A percentile compares a stretch with the other conserved stretches of the same genome.
Conservation (phyloP, 495 filamentous ascomycete species). For the Aspergillus sclerotiicarbonarius region DNA sequence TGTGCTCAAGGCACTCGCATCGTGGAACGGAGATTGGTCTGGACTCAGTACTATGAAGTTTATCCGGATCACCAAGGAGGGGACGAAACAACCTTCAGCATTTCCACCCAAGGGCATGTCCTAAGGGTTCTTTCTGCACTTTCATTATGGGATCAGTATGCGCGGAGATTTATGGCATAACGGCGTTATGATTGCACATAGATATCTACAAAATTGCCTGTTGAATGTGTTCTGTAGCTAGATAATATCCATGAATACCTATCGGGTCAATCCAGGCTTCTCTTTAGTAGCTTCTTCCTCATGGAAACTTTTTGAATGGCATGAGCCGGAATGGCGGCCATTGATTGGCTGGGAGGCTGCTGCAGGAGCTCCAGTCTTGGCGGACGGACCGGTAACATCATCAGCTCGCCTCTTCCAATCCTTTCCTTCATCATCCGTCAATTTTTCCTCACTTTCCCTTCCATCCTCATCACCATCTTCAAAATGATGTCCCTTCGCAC, state of each 20-base stretch:
- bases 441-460: conserved; percentile 15
- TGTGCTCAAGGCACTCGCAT: conserved; percentile 50
- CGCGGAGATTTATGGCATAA: conserved; percentile 23
- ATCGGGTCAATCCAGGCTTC: no score
- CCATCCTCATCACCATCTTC: conserved; percentile 21
- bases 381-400: conserved; percentile 36
- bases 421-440: conserved; percentile 22
- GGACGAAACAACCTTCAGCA: conserved; percentile 52
- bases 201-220: conserved; percentile 3
- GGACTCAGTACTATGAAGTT: conserved; percentile 59
- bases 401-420: conserved; percentile 25
- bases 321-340: neutral
- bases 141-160: conserved; percentile 7
- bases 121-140: conserved; percentile 26
- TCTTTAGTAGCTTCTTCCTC: no score
- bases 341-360: neutral
- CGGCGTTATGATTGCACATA: conserved; percentile 13
- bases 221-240: conserved; percentile 11
- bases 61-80: conserved; percentile 58
- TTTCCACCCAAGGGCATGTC: conserved; percentile 69
- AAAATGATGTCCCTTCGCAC: conserved; percentile 77
- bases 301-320: no score
- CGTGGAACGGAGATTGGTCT: conserved; percentile 65
- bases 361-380: conserved; percentile 29
- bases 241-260: conserved; percentile 3